phyloP scores from a whole-genome alignment of 768 basidiomycete species.

The Boletus sp. region DNA sequence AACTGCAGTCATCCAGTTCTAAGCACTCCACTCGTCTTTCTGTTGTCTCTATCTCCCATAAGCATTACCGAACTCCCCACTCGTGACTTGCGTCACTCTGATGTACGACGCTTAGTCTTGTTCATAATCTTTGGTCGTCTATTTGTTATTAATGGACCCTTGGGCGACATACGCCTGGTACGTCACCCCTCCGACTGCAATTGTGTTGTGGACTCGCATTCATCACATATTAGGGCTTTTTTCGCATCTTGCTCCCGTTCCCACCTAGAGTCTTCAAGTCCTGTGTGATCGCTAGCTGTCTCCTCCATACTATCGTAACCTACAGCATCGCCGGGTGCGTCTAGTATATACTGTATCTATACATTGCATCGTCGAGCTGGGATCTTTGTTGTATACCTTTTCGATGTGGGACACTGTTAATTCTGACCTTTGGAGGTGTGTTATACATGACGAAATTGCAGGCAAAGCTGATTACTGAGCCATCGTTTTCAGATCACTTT shows the following conservation, averaged over 20 bases:
- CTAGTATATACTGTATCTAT: conserved; percentile 13
- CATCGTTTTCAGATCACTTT: conserved; percentile 1
- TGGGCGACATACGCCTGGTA: conserved; percentile 5
- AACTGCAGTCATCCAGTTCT: not conserved
- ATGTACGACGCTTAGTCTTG: not conserved
- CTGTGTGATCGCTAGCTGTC: not conserved
- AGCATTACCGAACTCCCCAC: not conserved
- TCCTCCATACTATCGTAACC: not conserved
- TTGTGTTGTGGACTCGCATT: not conserved
- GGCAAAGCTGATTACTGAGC: not conserved
- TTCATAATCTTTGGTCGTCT: not conserved
- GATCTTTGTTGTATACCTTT: not conserved
- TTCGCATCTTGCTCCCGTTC: not conserved
- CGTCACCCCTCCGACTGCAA: not conserved
- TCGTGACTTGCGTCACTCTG: not conserved
- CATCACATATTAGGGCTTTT: conserved; percentile 2
- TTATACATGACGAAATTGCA: not conserved
- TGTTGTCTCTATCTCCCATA: not conserved
- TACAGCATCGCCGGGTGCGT: conserved; percentile 10
- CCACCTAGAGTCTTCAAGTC: not conserved
- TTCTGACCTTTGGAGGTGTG: not conserved
- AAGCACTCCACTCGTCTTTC: not conserved
- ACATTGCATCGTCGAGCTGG: conserved; percentile 2
- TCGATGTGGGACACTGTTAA: not conserved
- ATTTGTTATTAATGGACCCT: not conserved